Evolutionary conservation across 2,329 filamentous ascomycete genomes (phyloP).

Genomic region (Alternaria tenuissima): DNA sequence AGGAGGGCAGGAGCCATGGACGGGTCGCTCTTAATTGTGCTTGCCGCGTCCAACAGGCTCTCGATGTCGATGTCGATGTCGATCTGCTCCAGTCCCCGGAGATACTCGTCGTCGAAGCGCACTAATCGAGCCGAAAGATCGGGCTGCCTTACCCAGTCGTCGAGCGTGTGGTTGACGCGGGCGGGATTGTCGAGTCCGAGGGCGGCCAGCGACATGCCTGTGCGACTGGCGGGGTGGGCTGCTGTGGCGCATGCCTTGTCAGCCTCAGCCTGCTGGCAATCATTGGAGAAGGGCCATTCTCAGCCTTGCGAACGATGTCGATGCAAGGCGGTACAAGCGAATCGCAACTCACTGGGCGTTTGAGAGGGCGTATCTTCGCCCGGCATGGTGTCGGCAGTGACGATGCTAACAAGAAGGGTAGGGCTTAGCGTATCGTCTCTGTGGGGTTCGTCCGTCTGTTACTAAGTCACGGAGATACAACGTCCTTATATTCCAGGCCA

Average conservation of each 20-base stretch:
- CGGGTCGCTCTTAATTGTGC: slow-evolving; percentile 13
- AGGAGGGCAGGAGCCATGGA: slow-evolving; percentile 46
- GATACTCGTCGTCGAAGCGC: slow-evolving; percentile 21
- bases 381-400: slow-evolving; percentile 9
- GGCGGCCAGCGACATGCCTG: slow-evolving; percentile 30
- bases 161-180: slow-evolving; percentile 12
- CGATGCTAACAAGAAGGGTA: slow-evolving; percentile 14
- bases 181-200: slow-evolving; percentile 29
- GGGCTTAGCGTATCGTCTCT: slow-evolving; percentile 20
- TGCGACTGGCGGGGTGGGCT: slow-evolving; percentile 22
- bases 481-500: slow-evolving; percentile 2
- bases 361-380: slow-evolving; percentile 10
- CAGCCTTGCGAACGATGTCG: slow-evolving; percentile 18
- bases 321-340: slow-evolving; percentile 10
- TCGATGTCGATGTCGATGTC: slow-evolving; percentile 16
- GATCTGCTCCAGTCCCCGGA: slow-evolving; percentile 21
- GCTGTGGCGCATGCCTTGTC: slow-evolving; percentile 25
- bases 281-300: slow-evolving; percentile 11
- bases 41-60: slow-evolving; percentile 22
- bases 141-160: slow-evolving; percentile 37
- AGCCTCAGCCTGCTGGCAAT: slow-evolving; percentile 17
- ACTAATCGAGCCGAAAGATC: slow-evolving; percentile 41
- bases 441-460: slow-evolving; percentile 2
- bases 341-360: slow-evolving; percentile 25
- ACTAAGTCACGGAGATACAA: background rate